phyloP scores from a whole-genome alignment of 345 rosid genomes.

The Pistacia atlantica region DNA sequence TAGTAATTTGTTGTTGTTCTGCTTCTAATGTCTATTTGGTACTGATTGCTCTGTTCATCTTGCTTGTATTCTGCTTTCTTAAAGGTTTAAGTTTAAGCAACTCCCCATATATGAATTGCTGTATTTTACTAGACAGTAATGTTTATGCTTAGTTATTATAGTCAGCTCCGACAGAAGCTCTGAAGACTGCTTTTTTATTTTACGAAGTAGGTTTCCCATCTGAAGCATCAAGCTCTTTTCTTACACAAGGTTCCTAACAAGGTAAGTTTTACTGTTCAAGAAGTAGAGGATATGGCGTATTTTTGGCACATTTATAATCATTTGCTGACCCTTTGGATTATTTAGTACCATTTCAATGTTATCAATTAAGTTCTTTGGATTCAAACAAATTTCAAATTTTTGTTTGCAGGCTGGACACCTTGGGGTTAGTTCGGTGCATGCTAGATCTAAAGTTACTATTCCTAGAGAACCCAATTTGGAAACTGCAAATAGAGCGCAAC shows the following conservation, averaged over 20 bases:
- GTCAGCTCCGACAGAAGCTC: not conserved
- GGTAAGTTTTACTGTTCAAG: slow-evolving; percentile 26
- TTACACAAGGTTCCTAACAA: slow-evolving; percentile 51
- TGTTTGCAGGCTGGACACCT: slow-evolving; percentile 29
- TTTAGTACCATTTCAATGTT: not conserved
- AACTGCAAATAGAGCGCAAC: slow-evolving; percentile 59
- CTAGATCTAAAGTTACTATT: slow-evolving; percentile 45
- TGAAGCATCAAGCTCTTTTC: slow-evolving; percentile 63
- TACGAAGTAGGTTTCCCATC: slow-evolving; percentile 51
- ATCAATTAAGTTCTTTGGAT: not conserved
- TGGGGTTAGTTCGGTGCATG: slow-evolving; percentile 20
- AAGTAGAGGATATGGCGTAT: not conserved
- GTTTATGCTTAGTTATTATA: slow-evolving; percentile 1
- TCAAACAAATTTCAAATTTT: slow-evolving; percentile 13
- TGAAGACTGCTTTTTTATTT: slow-evolving; percentile 2
- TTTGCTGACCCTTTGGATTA: not conserved
- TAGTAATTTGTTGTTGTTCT: not conserved
- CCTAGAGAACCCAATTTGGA: slow-evolving; percentile 60
- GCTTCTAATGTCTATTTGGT: not conserved
- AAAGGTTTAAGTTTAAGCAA: not conserved
- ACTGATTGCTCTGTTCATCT: not conserved
- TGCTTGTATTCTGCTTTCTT: not conserved
- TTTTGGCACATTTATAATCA: not conserved
- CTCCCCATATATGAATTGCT: not conserved
- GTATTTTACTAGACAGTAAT: not conserved